Percentiles rank a stretch among this genome's conserved stretches.
phyloP scores from a whole-genome alignment of 371 early-diverging fungal genomes.

The Batrachochytrium dendrobatidis region DNA sequence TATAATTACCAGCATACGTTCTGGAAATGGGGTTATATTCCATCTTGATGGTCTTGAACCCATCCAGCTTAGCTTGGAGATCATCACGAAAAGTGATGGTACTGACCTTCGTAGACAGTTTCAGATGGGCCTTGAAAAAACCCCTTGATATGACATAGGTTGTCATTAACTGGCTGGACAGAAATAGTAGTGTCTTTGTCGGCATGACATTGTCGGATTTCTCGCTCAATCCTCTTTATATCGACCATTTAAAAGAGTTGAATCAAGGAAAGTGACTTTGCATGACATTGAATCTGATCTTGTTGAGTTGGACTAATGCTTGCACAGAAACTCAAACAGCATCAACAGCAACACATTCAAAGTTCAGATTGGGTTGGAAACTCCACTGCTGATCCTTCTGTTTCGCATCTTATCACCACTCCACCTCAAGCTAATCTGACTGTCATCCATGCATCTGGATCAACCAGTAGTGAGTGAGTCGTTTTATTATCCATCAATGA shows the following conservation, averaged over 20 bases:
- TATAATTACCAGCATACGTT: neutral
- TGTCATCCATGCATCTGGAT: no score
- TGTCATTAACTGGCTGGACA: conserved; percentile 31
- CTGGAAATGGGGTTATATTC: neutral
- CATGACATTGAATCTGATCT: no score
- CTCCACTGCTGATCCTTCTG: no score
- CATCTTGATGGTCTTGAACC: neutral
- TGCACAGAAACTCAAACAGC: no score
- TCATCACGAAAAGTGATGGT: neutral
- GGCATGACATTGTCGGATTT: conserved; percentile 23
- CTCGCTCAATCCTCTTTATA: conserved; percentile 20
- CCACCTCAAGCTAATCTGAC: no score
- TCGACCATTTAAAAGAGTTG: conserved; percentile 10
- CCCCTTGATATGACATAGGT: conserved; percentile 25
- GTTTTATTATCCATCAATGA: no score
- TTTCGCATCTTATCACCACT: no score
- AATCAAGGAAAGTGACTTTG: no score
- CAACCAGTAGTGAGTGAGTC: no score
- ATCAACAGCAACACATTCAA: no score
- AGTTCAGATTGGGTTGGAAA: no score
- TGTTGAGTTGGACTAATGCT: no score
- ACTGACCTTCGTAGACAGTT: conserved; percentile 28
- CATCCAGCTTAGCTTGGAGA: neutral
- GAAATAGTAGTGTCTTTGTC: conserved; percentile 10
- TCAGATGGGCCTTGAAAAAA: conserved; percentile 30